Conservation (phyloP, 2,329 filamentous ascomycete species). For the Aspergillus pseudoglaucus region DNA sequence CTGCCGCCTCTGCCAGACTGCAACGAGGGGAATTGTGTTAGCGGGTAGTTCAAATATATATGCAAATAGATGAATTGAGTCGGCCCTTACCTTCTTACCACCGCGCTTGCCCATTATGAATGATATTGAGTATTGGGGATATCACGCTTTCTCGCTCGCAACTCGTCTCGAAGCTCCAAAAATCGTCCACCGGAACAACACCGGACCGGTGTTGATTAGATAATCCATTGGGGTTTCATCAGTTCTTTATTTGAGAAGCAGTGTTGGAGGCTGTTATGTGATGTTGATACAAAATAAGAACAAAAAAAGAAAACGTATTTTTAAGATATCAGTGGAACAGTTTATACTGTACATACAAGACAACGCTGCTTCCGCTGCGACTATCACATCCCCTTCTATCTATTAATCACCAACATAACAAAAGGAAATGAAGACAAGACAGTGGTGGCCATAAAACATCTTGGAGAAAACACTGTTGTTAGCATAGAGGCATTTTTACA, state of each 20-base stretch:
- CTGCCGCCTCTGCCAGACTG: conserved; percentile 43
- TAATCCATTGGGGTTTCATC: neutral
- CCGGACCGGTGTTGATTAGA: neutral
- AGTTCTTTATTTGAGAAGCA: neutral
- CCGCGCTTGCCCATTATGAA: conserved; percentile 22
- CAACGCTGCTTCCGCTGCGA: conserved; percentile 15
- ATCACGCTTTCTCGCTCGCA: neutral
- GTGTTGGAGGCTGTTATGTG: neutral
- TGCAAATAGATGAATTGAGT: neutral
- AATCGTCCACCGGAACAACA: neutral
- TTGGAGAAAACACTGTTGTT: conserved; percentile 9
- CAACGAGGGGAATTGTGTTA: conserved; percentile 9
- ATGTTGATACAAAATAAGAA: neutral
- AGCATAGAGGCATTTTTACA: conserved; percentile 24
- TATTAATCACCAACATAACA: conserved; percentile 20
- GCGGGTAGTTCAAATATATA: neutral
- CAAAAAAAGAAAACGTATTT: conserved; percentile 20
- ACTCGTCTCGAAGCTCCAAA: neutral
- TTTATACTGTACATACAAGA: conserved; percentile 25
- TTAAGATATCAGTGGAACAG: conserved; percentile 25
- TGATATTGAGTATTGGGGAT: neutral
- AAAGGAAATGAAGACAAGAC: conserved; percentile 9
- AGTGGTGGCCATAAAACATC: conserved; percentile 10
- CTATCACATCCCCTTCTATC: conserved; percentile 18
- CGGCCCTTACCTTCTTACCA: conserved; percentile 18